phyloP scores from a whole-genome alignment of 75 land plant genomes.

The Sequoiadendron giganteum region DNA sequence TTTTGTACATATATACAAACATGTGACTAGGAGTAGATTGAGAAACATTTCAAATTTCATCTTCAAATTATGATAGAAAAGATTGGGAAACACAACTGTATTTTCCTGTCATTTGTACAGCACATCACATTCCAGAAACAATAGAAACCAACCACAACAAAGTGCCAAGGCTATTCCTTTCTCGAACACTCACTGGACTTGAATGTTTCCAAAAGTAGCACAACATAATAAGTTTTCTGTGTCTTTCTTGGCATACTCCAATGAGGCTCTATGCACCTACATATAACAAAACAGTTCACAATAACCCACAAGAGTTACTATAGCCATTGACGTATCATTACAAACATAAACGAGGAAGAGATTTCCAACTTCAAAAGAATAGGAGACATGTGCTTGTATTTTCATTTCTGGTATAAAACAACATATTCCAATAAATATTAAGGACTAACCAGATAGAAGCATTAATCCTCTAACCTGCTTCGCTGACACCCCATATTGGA shows the following conservation, averaged over 20 bases:
- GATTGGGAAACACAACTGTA: not conserved
- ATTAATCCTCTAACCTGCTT: conserved; percentile 3
- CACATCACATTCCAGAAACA: not conserved
- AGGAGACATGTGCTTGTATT: not conserved
- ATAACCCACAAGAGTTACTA: not conserved
- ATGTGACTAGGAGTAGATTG: not conserved
- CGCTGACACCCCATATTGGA: not conserved
- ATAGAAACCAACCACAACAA: not conserved
- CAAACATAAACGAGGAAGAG: not conserved
- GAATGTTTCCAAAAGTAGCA: not conserved
- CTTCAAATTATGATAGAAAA: not conserved
- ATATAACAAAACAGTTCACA: not conserved
- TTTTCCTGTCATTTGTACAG: not conserved
- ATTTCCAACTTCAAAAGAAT: not conserved
- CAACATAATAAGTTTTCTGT: not conserved
- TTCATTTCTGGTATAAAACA: not conserved
- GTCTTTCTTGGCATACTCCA: not conserved
- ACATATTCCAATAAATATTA: not conserved
- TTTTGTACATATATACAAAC: conserved; percentile 4
- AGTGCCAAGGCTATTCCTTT: not conserved
- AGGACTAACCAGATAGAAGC: not conserved
- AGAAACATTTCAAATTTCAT: not conserved
- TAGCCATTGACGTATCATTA: not conserved
- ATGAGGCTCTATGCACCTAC: not conserved
- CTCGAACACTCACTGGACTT: not conserved